These are phyloP conservation scores for Conringia planisiliqua DNA, from an alignment of 345 rosid species.

Conservation along the genomic window DNA sequence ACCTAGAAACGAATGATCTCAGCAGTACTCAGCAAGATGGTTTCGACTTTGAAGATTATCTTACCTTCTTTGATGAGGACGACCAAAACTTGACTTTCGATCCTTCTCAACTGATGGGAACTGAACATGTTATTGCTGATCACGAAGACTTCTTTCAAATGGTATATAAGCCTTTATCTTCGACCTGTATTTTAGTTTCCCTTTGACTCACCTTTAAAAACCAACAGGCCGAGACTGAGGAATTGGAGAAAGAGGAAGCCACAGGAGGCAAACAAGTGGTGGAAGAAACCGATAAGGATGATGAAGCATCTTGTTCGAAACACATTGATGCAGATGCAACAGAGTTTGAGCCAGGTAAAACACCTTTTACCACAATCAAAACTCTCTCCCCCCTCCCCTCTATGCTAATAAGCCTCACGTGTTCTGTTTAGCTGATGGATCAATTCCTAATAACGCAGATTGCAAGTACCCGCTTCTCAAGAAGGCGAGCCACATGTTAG, in stretches of 20 bases:
- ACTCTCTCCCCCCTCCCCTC: not conserved
- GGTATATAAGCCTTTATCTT: constrained; percentile 36
- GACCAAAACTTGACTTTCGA: constrained; percentile 53
- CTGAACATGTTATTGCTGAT: constrained; percentile 27
- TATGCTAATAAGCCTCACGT: not conserved
- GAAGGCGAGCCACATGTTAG: constrained; percentile 74
- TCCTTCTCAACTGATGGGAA: constrained; percentile 45
- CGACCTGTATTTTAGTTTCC: not conserved
- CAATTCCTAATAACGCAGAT: constrained; percentile 37
- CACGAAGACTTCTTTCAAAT: constrained; percentile 28
- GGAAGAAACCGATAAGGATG: constrained; percentile 32
- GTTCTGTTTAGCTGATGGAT: constrained; percentile 14
- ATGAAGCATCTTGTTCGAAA: constrained; percentile 55
- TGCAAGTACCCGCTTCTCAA: constrained; percentile 59
- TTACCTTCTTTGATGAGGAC: constrained; percentile 60
- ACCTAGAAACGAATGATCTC: constrained; percentile 71
- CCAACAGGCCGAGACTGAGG: constrained; percentile 44
- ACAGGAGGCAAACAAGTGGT: constrained; percentile 32
- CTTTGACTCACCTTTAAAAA: constrained; percentile 6
- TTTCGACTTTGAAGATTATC: constrained; percentile 66
- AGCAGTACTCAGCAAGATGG: constrained; percentile 43
- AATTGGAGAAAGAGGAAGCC: constrained; percentile 35
- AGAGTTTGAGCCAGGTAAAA: constrained; percentile 50
- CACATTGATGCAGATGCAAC: constrained; percentile 40
- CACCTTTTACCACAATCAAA: not conserved